Evolutionary conservation across 2,329 filamentous ascomycete genomes (phyloP).

Genomic region (Pseudogymnoascus sp.): DNA sequence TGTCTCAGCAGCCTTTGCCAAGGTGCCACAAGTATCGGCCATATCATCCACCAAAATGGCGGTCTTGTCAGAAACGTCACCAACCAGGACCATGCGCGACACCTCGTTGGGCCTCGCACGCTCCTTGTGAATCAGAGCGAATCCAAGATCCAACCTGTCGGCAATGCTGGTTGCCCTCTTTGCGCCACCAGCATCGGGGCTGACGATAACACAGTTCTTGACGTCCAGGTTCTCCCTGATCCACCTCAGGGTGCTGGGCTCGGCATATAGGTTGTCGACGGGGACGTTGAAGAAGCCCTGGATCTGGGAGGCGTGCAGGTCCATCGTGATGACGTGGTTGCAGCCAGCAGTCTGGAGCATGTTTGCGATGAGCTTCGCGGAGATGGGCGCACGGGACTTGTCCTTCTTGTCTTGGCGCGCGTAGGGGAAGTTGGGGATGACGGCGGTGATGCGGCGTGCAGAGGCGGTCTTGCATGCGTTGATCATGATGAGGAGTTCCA

Average conservation of each 20-base stretch:
- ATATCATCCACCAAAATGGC: constrained; percentile 97
- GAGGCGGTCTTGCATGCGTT: constrained; percentile 84
- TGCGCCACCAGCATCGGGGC: constrained; percentile 87
- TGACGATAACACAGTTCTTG: constrained; percentile 85
- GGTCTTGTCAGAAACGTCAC: constrained; percentile 82
- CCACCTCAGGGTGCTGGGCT: constrained; percentile 86
- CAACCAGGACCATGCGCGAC: constrained; percentile 91
- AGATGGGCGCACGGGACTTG: constrained; percentile 91
- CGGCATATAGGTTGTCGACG: constrained; percentile 78
- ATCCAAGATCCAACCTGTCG: constrained; percentile 81
- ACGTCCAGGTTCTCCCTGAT: constrained; percentile 79
- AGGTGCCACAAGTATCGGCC: constrained; percentile 90
- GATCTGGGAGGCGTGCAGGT: constrained; percentile 88
- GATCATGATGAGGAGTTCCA: constrained; percentile 98
- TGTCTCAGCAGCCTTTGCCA: constrained; percentile 81
- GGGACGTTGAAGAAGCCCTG: constrained; percentile 90
- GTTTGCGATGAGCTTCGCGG: constrained; percentile 90
- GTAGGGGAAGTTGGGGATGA: constrained; percentile 95
- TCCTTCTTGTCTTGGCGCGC: constrained; percentile 98
- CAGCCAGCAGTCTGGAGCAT: constrained; percentile 95
- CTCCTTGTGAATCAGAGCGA: constrained; percentile 96
- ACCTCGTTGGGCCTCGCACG: constrained; percentile 87
- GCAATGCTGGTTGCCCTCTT: constrained; percentile 93
- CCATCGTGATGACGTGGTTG: constrained; percentile 92
- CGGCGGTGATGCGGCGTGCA: constrained; percentile 86